These are phyloP conservation scores for Monilinia polystroma DNA, from an alignment of 2,329 filamentous ascomycete genomes.

Conservation along the genomic window DNA sequence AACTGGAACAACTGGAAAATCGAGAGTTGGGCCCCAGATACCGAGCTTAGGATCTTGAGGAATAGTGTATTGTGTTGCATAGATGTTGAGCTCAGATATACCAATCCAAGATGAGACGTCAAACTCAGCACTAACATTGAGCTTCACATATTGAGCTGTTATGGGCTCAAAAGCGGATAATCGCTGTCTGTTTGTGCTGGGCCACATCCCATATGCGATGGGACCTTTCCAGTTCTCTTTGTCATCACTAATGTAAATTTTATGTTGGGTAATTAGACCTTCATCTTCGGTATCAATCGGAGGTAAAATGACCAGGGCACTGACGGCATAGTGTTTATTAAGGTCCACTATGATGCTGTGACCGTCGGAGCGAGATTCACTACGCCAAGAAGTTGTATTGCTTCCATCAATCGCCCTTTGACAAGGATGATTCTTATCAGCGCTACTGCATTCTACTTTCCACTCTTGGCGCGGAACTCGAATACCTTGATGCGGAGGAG, in stretches of 20 bases:
- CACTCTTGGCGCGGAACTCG: constrained; percentile 1
- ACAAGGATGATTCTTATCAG: background rate
- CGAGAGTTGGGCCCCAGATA: constrained; percentile 8
- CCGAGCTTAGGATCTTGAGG: constrained; percentile 5
- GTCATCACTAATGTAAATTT: constrained; percentile 2
- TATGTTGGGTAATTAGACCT: constrained; percentile 7
- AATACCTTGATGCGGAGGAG: constrained; percentile 4
- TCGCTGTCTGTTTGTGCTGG: constrained; percentile 10
- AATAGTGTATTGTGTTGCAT: constrained; percentile 10
- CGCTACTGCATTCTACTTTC: constrained; percentile 7
- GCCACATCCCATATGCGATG: constrained; percentile 14
- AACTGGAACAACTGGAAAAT: constrained; percentile 16
- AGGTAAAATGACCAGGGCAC: constrained; percentile 6
- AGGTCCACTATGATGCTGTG: constrained; percentile 11
- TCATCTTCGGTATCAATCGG: background rate
- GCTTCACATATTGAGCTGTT: constrained; percentile 10
- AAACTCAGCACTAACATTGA: background rate
- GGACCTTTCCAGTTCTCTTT: background rate
- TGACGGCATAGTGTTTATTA: constrained; percentile 1
- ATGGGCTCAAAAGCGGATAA: constrained; percentile 8
- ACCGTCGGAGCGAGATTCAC: background rate
- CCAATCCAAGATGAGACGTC: background rate
- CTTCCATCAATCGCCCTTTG: constrained; percentile 6
- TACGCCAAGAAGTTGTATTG: constrained; percentile 8
- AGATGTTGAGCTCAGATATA: constrained; percentile 7